Percentiles rank a stretch among this genome's conserved stretches.
Conservation (phyloP, 2,329 filamentous ascomycete genomes). For the Aspergillus niger region DNA sequence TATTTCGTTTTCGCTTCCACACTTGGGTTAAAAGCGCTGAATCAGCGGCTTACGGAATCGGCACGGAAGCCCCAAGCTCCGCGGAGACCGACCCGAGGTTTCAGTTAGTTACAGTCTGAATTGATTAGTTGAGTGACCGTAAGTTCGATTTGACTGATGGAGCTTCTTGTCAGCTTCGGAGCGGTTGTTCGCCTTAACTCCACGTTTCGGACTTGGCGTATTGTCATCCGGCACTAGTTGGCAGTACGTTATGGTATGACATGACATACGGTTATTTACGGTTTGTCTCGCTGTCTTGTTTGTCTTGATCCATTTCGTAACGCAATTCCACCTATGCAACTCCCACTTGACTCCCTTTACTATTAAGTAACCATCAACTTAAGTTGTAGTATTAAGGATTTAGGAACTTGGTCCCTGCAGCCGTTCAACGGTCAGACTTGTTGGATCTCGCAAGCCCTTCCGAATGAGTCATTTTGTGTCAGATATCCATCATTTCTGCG, state of each 20-base stretch:
- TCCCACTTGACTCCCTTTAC: neutral
- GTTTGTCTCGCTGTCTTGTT: neutral
- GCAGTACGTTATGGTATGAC: neutral
- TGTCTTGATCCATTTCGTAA: neutral
- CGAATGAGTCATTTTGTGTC: neutral
- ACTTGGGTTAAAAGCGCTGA: neutral
- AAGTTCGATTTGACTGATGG: too few relatives aligned
- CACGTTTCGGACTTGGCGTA: neutral
- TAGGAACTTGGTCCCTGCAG: slow-evolving; percentile 1
- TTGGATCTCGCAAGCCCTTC: neutral
- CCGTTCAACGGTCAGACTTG: neutral
- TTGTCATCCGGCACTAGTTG: neutral
- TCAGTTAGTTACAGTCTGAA: neutral
- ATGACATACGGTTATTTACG: neutral
- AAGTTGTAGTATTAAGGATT: neutral
- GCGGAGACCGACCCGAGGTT: slow-evolving; percentile 15
- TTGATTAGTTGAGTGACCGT: neutral
- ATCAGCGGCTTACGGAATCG: slow-evolving; percentile 12
- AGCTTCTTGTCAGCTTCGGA: neutral
- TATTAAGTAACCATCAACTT: too few relatives aligned
- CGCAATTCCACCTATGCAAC: neutral
- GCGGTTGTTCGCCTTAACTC: neutral
- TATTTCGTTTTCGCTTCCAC: too few relatives aligned
- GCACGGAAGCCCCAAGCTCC: slow-evolving; percentile 15
- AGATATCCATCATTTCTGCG: neutral